phyloP scores from a whole-genome alignment of 768 basidiomycete genomes.

The Krasilnikovozyma curviuscula region DNA sequence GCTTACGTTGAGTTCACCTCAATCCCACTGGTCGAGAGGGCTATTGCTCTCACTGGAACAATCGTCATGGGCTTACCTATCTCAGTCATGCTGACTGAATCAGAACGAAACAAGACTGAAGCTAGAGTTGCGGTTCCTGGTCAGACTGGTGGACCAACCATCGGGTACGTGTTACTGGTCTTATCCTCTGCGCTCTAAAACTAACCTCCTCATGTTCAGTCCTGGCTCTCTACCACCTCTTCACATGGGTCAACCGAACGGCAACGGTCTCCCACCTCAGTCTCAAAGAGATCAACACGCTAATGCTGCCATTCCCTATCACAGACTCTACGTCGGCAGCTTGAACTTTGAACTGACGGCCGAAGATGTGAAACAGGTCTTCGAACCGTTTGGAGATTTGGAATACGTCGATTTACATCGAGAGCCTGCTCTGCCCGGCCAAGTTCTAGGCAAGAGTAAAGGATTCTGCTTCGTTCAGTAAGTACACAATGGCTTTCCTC shows the following conservation, averaged over 20 bases:
- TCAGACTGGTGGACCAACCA: conserved; percentile 6
- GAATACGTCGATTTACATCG: conserved; percentile 96
- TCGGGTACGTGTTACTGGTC: conserved; percentile 9
- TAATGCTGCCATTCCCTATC: conserved; percentile 21
- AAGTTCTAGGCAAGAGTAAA: conserved; percentile 82
- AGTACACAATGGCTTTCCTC: conserved; percentile 20
- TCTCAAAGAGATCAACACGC: conserved; percentile 40
- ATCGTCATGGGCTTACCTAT: conserved; percentile 97
- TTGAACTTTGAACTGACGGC: conserved; percentile 92
- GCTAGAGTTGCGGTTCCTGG: conserved; percentile 7
- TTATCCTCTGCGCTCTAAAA: neutral
- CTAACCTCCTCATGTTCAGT: neutral
- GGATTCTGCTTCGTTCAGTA: conserved; percentile 97
- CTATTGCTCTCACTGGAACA: conserved; percentile 72
- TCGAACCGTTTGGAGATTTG: conserved; percentile 93
- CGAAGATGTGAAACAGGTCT: conserved; percentile 95
- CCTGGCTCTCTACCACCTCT: conserved; percentile 12
- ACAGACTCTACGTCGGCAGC: conserved; percentile 86
- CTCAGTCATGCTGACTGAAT: conserved; percentile 88
- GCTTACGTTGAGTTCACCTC: conserved; percentile 93
- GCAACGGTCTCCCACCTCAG: neutral
- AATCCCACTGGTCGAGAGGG: conserved; percentile 78
- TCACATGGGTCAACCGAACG: conserved; percentile 36
- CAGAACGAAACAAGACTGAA: conserved; percentile 52
- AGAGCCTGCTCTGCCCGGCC: too few species aligned